Conservation (phyloP, 306 rosid genomes). For the Hippophae gyantsensis region DNA sequence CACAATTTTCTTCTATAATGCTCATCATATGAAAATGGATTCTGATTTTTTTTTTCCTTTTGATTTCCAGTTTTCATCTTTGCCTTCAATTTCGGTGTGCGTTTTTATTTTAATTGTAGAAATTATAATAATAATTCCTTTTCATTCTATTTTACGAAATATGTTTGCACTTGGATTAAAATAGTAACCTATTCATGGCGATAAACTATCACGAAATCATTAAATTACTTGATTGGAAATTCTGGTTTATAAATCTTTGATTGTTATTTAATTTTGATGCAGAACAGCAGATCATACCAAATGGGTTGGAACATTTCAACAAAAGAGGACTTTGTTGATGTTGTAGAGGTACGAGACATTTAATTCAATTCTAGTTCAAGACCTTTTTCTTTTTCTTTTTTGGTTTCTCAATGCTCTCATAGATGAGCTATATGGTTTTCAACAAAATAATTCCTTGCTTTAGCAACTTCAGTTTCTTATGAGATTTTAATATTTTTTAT, state of each 20-base stretch:
- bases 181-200: too few relatives aligned
- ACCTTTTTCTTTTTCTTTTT: not conserved
- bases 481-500: not conserved
- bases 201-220: too few relatives aligned
- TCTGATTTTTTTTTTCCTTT: constrained; percentile 38
- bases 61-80: not conserved
- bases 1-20: constrained; percentile 81
- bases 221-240: too few relatives aligned
- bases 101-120: too few relatives aligned
- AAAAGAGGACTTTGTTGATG: constrained; percentile 38
- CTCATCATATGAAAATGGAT: constrained; percentile 98
- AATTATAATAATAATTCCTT: too few relatives aligned
- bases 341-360: constrained; percentile 27
- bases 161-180: too few relatives aligned
- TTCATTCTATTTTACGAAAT: too few relatives aligned
- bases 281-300: constrained; percentile 39
- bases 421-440: not conserved
- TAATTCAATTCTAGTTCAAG: not conserved
- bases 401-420: too few relatives aligned
- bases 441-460: not conserved
- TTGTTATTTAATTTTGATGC: not conserved
- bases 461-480: not conserved
- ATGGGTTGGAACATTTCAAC: constrained; percentile 37
- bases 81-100: too few relatives aligned
- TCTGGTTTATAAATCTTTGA: not conserved